These are phyloP conservation scores for Taphrina populina DNA, from an alignment of 1,139 yeast species.

Conservation along the genomic window DNA sequence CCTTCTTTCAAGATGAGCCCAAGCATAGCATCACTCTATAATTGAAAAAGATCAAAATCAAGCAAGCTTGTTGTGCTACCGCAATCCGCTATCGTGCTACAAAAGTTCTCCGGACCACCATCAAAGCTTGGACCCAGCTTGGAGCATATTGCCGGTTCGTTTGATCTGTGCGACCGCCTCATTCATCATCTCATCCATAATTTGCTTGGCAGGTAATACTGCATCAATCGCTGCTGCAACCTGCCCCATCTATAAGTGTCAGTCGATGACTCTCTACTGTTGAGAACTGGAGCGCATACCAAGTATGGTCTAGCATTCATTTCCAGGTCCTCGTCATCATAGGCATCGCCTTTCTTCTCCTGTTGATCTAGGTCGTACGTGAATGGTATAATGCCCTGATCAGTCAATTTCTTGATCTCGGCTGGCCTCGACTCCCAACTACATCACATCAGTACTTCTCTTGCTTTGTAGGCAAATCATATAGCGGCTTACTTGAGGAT, in stretches of 20 bases:
- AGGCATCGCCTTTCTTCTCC: constrained; percentile 37
- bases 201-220: constrained; percentile 42
- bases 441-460: background rate
- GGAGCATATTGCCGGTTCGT: constrained; percentile 4
- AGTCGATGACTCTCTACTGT: too few species aligned
- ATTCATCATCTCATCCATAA: constrained; percentile 41
- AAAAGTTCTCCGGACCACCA: too few species aligned
- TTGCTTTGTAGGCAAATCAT: background rate
- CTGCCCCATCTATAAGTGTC: constrained; percentile 41
- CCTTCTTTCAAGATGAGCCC: too few species aligned
- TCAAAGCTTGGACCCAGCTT: background rate
- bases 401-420: constrained; percentile 40
- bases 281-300: constrained; percentile 37
- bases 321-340: constrained; percentile 36
- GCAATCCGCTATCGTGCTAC: too few species aligned
- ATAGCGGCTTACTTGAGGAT: constrained; percentile 29
- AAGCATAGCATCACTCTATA: too few species aligned
- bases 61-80: too few species aligned
- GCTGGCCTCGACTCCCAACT: constrained; percentile 41
- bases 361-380: constrained; percentile 40
- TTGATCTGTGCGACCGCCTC: constrained; percentile 39
- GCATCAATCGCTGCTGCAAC: constrained; percentile 41
- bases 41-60: too few species aligned
- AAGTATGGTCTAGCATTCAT: constrained; percentile 37
- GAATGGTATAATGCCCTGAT: constrained; percentile 41